These are phyloP conservation scores for Lactarius deliciosus DNA, from an alignment of 768 basidiomycete species.

Conservation along the genomic window DNA sequence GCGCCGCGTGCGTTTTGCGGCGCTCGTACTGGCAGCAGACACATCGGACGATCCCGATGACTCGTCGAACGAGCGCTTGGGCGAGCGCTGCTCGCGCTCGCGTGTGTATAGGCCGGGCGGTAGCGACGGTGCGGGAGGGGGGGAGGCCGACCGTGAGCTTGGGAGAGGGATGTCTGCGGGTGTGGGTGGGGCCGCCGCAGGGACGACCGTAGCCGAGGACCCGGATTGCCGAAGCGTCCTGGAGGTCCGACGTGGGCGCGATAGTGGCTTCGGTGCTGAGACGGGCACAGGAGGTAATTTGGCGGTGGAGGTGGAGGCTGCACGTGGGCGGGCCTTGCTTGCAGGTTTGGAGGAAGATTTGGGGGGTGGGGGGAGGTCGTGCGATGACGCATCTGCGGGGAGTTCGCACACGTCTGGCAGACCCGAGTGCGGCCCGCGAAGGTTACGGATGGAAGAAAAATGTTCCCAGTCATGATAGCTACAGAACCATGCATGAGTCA, in stretches of 20 bases:
- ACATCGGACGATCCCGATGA: conserved; percentile 45
- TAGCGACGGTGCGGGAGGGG: conserved; percentile 33
- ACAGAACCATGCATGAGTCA: neutral
- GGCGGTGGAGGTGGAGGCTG: conserved; percentile 10
- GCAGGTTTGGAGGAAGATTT: conserved; percentile 30
- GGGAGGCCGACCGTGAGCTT: conserved; percentile 39
- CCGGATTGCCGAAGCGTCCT: conserved; percentile 13
- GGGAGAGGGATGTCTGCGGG: conserved; percentile 41
- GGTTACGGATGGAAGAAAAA: conserved; percentile 89
- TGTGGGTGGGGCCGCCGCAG: conserved; percentile 29
- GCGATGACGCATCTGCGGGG: conserved; percentile 36
- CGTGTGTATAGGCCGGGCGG: conserved; percentile 31
- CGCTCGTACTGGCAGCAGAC: conserved; percentile 33
- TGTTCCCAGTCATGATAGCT: conserved; percentile 96
- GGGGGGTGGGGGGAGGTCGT: conserved; percentile 36
- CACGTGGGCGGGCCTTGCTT: conserved; percentile 32
- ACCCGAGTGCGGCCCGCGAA: conserved; percentile 79
- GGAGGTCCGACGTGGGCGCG: conserved; percentile 22
- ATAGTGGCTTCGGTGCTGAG: conserved; percentile 24
- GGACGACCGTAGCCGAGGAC: conserved; percentile 17
- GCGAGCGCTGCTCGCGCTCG: conserved; percentile 46
- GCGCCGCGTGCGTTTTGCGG: conserved; percentile 35
- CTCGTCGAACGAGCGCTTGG: conserved; percentile 62
- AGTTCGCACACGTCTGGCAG: conserved; percentile 62
- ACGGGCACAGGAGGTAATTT: conserved; percentile 28